Evolutionary conservation across 1,139 yeast species (phyloP).

Genomic region (Protomyces macrosporus): DNA sequence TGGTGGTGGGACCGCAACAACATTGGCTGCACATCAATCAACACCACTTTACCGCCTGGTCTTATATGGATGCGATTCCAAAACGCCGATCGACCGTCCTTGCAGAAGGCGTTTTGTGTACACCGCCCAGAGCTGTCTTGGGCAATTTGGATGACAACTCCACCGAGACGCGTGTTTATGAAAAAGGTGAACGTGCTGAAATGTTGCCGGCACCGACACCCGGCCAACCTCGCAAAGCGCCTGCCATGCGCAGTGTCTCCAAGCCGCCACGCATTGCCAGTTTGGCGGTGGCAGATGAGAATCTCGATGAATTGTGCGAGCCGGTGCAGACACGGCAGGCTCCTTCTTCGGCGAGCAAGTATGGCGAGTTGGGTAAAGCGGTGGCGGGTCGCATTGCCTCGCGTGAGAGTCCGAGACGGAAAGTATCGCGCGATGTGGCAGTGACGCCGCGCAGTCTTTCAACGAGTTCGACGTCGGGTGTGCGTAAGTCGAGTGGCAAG

Average conservation of each 20-base stretch:
- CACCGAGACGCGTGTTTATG: slow-evolving; percentile 25
- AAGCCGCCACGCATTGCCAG: slow-evolving; percentile 23
- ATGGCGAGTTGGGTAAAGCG: not conserved
- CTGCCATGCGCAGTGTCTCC: slow-evolving; percentile 13
- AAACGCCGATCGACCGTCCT: slow-evolving; percentile 42
- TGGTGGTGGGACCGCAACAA: slow-evolving; percentile 99
- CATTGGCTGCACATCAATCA: slow-evolving; percentile 97
- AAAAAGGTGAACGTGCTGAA: slow-evolving; percentile 39
- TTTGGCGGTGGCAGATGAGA: not conserved
- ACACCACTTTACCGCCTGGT: slow-evolving; percentile 93
- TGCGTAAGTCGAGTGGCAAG: slow-evolving; percentile 25
- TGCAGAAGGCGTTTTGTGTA: slow-evolving; percentile 21
- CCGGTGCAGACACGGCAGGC: not conserved
- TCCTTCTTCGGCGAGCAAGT: not conserved
- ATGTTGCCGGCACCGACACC: slow-evolving; percentile 89
- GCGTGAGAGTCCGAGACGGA: slow-evolving; percentile 15
- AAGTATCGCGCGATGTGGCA: slow-evolving; percentile 17
- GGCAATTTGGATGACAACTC: slow-evolving; percentile 33
- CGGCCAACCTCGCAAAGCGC: slow-evolving; percentile 82
- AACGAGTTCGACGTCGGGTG: slow-evolving; percentile 9
- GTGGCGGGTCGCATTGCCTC: not conserved
- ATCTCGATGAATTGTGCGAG: not conserved
- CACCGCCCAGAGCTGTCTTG: slow-evolving; percentile 32
- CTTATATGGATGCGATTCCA: slow-evolving; percentile 43
- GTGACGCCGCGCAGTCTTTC: slow-evolving; percentile 14